Base-by-base conservation (phyloP, 805 yeast species). In the Vanderwaltozyma tropicalis region DNA sequence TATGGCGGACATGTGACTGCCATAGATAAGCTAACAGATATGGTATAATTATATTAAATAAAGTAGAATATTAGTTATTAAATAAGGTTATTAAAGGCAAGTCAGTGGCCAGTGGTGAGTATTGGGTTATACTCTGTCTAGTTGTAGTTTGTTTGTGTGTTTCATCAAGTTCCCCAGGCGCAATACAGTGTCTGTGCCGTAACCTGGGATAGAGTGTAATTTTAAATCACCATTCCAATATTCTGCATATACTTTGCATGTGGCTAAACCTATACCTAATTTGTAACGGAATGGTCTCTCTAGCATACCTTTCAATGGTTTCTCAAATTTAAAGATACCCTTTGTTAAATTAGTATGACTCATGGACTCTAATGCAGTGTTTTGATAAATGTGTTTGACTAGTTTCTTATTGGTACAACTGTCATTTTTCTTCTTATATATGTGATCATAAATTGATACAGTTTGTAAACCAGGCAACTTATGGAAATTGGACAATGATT, bases 151-250 rank as follows among this genome's bases (percentile, higher is more conserved):
- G 40, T 74, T 80, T 21, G 74, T 71, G 46, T 74, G 71, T 36
- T 71, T 67, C 31, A 95, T 95, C 40, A 86, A 68, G 55, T 85
- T 83, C 22, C 87, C 80, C 41, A 89, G 63, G 24, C 80, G 76
- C 52, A 92, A 63, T 42, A 80, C 79, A 0, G 89, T 87, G 53
- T 89, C 98, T 27, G 92, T 77, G 2, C 98, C 98, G 49, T 80
- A 85, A 2, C 96, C 96, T 42, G 86, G 89, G 36, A 89, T 64
- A 0, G 94, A 80, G 48, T 79, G 79, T 70, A 89, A 74, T 41
- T 78, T 79, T 35, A 89, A 60, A 36, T 80, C 83, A 6, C 97
- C 97, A 49, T 88, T 92, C 97, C 97, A 89, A 59, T 89, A 89
- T 49, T 89, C 96, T 0, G 95, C 85, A 54, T 89, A 89, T 0